Conservation (phyloP, 768 basidiomycete genomes). For the Filobasidium wieringae region DNA sequence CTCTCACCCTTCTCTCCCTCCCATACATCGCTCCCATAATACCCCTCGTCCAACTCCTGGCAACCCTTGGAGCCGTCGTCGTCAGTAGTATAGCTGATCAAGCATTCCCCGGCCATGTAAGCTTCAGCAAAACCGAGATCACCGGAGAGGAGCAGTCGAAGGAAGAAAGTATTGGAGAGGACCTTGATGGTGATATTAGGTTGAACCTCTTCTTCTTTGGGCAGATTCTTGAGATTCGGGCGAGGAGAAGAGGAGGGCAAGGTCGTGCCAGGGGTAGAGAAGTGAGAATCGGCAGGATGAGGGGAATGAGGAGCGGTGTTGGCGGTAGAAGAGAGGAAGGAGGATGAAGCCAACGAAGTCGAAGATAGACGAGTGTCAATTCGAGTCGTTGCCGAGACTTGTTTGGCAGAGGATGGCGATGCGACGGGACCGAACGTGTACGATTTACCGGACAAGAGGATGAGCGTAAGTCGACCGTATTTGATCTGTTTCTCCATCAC, state of each 20-base stretch:
- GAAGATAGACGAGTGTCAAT: neutral
- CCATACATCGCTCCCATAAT: neutral
- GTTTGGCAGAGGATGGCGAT: neutral
- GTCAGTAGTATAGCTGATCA: constrained; percentile 39
- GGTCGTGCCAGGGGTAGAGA: too few species aligned
- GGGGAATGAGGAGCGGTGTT: too few species aligned
- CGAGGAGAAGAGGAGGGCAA: too few species aligned
- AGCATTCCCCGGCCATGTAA: constrained; percentile 67
- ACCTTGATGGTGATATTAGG: constrained; percentile 16
- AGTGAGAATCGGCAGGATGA: too few species aligned
- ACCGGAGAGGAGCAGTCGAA: constrained; percentile 43
- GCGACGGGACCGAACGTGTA: neutral
- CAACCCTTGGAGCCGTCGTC: neutral
- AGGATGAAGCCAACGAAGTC: neutral
- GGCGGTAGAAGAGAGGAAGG: too few species aligned
- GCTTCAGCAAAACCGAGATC: constrained; percentile 66
- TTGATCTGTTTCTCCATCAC: constrained; percentile 2
- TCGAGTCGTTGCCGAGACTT: neutral
- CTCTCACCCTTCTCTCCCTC: neutral
- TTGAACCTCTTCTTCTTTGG: too few species aligned
- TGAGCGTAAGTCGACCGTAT: constrained; percentile 5
- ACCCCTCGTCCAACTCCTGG: neutral
- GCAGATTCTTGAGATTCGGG: too few species aligned
- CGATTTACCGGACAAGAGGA: neutral
- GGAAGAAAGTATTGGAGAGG: constrained; percentile 28